phyloP scores from a whole-genome alignment of 1,139 yeast species.

The Yamadazyma spencermartinsiae region DNA sequence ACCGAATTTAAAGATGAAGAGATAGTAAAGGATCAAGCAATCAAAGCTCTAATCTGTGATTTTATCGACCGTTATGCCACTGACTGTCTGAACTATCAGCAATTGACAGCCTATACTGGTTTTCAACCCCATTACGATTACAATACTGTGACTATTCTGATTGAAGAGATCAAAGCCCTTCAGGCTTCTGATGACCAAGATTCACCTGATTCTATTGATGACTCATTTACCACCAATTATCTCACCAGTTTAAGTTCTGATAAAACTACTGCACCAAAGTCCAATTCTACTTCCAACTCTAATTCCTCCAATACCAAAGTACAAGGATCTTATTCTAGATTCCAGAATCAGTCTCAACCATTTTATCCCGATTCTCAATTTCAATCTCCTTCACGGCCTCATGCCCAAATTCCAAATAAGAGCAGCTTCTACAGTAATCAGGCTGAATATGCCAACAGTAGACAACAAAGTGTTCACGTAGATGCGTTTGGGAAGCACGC shows the following conservation, averaged over 20 bases:
- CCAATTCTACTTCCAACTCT: background rate
- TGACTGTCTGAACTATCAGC: slow-evolving; percentile 1
- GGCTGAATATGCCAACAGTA: background rate
- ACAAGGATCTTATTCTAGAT: background rate
- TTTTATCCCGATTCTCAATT: background rate
- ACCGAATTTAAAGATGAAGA: background rate
- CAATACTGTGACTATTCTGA: background rate
- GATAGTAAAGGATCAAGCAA: slow-evolving; percentile 19
- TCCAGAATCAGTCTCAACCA: background rate
- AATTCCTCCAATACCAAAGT: background rate
- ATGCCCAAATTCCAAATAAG: background rate
- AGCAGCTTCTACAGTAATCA: too few species aligned
- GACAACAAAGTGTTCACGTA: slow-evolving; percentile 28
- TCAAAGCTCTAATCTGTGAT: slow-evolving; percentile 10
- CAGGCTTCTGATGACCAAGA: background rate
- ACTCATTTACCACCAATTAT: background rate
- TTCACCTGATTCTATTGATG: background rate
- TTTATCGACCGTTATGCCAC: background rate
- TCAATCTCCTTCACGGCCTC: background rate
- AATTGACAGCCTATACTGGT: slow-evolving; percentile 4
- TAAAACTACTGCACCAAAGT: background rate
- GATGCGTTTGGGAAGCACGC: slow-evolving; percentile 25
- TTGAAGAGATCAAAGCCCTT: background rate
- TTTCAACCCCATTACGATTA: background rate
- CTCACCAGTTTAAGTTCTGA: background rate